Conservation (phyloP, 441 rosid species). For the Euphorbia corollata region DNA sequence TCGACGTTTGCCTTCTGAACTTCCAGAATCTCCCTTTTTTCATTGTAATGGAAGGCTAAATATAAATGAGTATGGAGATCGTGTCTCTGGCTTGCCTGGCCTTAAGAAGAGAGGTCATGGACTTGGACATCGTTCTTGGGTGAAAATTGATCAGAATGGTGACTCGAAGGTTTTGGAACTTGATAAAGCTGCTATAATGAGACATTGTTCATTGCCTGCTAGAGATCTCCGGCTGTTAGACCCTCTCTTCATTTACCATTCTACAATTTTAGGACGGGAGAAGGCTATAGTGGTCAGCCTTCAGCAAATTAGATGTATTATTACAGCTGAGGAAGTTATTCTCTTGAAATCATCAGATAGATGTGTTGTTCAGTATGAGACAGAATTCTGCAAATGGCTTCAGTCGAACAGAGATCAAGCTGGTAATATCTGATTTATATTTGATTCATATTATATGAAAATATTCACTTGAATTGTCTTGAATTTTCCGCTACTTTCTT, state of each 20-base stretch:
- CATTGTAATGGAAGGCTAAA: slow-evolving; percentile 33
- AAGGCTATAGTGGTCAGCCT: slow-evolving; percentile 88
- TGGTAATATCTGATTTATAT: slow-evolving; percentile 27
- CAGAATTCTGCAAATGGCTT: slow-evolving; percentile 80
- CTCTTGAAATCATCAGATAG: slow-evolving; percentile 83
- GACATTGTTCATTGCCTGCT: slow-evolving; percentile 84
- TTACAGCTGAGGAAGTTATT: slow-evolving; percentile 86
- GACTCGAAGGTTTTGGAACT: slow-evolving; percentile 61
- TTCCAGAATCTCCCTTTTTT: slow-evolving; percentile 32
- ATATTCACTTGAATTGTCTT: slow-evolving; percentile 4
- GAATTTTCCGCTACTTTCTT: slow-evolving; percentile 5
- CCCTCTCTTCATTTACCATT: slow-evolving; percentile 88
- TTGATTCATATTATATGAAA: too few species aligned
- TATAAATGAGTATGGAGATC: slow-evolving; percentile 37
- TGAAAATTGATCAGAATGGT: slow-evolving; percentile 75
- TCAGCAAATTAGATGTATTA: slow-evolving; percentile 85
- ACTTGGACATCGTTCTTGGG: slow-evolving; percentile 85
- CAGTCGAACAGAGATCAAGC: slow-evolving; percentile 53
- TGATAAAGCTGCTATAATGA: slow-evolving; percentile 83
- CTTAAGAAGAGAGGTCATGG: slow-evolving; percentile 84
- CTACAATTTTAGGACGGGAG: slow-evolving; percentile 84
- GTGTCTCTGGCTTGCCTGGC: slow-evolving; percentile 38
- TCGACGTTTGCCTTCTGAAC: slow-evolving; percentile 23
- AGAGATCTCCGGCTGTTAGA: slow-evolving; percentile 89
- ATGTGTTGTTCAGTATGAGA: slow-evolving; percentile 59